Evolutionary conservation across 1,284 basidiomycete species (phyloP), one percentile per base, ranked within the genome.

Genomic region (Tilletia horrida): DNA sequence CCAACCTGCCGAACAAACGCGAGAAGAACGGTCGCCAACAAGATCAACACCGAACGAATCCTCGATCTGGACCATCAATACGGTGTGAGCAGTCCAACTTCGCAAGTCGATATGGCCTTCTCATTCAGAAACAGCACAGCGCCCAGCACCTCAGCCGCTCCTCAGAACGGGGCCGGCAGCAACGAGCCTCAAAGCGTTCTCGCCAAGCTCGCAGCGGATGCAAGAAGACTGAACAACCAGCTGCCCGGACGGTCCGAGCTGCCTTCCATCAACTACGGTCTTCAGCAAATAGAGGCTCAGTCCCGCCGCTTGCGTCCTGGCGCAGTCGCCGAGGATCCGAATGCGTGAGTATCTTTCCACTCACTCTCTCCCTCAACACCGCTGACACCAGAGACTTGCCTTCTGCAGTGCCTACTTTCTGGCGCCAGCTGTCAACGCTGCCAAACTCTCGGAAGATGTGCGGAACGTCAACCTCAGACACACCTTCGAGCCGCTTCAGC

Each of bases 221-320:
- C 79, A n/a, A 68, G 75, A 3, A 78, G 76, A 65, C 76, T 81
- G 43, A 78, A 76, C 50, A 76, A 79, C 65, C 77, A 80, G 40
- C 75, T 77, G 18, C 75, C 75, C n/a, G 52, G 48, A 11, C 74
- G 76, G n/a, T 75, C 89, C 3, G 90, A 93, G 73, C 84, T 96
- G 1, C 93, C 93, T 8, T 87, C 89, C 2, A 89, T 96, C 43
- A 88, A 91, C 71, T 88, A 95, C 62, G 91, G 91, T 2, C 85
- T 96, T 47, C 92, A 94, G 83, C 92, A 96, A 84, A 91, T 96
- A 72, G 92, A 96, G 81, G 89, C 89, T 0, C 91, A 94, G 83
- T 59, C 55, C 18, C 55, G 55, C 3, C 55, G 55, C 27, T 3
- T 59, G 91, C 90, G 0, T 85, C 91, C 25, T 85, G 89, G 57